A percentile compares a stretch with the other conserved stretches of the same genome.
Conservation (phyloP, 73 alveolate genomes). For the Stentor coeruleus region DNA sequence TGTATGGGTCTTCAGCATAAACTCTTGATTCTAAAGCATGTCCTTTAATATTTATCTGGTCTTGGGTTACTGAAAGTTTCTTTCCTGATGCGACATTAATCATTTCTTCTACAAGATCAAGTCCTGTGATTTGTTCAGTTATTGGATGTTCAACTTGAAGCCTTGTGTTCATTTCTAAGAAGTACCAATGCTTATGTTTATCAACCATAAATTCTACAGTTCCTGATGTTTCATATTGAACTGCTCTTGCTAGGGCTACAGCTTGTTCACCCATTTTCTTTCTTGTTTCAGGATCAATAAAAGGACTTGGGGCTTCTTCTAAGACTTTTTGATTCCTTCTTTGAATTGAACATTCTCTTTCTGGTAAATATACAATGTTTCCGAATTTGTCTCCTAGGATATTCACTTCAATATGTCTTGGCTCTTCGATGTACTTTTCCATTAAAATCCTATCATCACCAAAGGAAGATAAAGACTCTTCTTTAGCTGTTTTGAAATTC, state of each 20-base stretch:
- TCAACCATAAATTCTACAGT: conserved; percentile 92
- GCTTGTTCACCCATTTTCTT: conserved; percentile 62
- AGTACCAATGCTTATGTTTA: conserved; percentile 61
- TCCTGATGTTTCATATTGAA: conserved; percentile 32
- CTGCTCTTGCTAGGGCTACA: conserved; percentile 30
- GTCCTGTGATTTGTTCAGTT: conserved; percentile 57
- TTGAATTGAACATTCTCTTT: conserved; percentile 89
- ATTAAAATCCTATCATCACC: conserved; percentile 83
- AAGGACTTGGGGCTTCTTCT: conserved; percentile 86
- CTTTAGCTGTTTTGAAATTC: conserved; percentile 70
- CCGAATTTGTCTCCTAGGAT: conserved; percentile 85
- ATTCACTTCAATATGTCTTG: conserved; percentile 89
- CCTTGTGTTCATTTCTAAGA: conserved; percentile 94
- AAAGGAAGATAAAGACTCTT: conserved; percentile 73
- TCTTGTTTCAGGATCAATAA: conserved; percentile 48
- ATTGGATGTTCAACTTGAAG: conserved; percentile 92
- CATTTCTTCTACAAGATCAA: conserved; percentile 72
- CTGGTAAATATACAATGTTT: conserved; percentile 79
- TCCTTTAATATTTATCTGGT: conserved; percentile 65
- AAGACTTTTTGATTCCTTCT: conserved; percentile 89
- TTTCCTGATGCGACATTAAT: conserved; percentile 81
- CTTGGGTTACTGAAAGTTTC: conserved; percentile 62
- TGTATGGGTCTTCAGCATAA: conserved; percentile 86
- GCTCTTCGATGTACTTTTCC: conserved; percentile 89
- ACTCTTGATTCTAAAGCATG: conserved; percentile 87